phyloP scores from a whole-genome alignment of 1,139 yeast species.

The Suhomyces taliae region DNA sequence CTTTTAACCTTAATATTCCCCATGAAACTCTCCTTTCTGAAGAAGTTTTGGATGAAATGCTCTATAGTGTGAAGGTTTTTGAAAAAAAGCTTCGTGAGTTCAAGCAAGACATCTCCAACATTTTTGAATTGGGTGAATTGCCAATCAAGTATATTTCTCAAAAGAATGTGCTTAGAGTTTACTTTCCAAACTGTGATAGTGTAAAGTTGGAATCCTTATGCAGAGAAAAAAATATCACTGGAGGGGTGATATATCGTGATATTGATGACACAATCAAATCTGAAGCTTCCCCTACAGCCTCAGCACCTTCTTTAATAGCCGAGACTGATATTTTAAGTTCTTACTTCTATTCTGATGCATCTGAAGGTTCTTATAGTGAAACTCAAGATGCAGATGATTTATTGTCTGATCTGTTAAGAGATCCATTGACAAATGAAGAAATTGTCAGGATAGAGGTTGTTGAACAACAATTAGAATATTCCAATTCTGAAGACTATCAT shows the following conservation, averaged over 20 bases:
- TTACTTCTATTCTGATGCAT: slow-evolving; percentile 17
- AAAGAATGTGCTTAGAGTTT: slow-evolving; percentile 46
- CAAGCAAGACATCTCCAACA: slow-evolving; percentile 36
- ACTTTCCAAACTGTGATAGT: slow-evolving; percentile 59
- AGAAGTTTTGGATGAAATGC: slow-evolving; percentile 44
- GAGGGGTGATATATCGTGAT: slow-evolving; percentile 48
- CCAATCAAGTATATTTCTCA: slow-evolving; percentile 42
- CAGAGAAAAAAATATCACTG: slow-evolving; percentile 49
- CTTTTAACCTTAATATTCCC: slow-evolving; percentile 44
- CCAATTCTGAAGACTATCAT: slow-evolving; percentile 21
- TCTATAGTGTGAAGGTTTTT: slow-evolving; percentile 31
- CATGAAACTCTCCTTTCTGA: slow-evolving; percentile 50
- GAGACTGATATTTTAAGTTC: slow-evolving; percentile 28
- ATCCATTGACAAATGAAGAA: slow-evolving; percentile 24
- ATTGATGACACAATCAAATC: not conserved
- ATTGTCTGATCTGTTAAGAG: slow-evolving; percentile 20
- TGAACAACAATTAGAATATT: slow-evolving; percentile 13
- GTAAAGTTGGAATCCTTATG: slow-evolving; percentile 50
- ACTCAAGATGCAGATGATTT: slow-evolving; percentile 19
- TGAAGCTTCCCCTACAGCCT: slow-evolving; percentile 6
- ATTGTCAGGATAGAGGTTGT: slow-evolving; percentile 21
- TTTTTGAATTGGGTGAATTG: slow-evolving; percentile 49
- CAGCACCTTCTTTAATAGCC: slow-evolving; percentile 5
- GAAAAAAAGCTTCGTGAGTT: slow-evolving; percentile 36
- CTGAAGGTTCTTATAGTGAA: slow-evolving; percentile 15